These are phyloP conservation scores for Coemansia pectinata DNA, from an alignment of 192 early-diverging fungal species.

Conservation along the genomic window DNA sequence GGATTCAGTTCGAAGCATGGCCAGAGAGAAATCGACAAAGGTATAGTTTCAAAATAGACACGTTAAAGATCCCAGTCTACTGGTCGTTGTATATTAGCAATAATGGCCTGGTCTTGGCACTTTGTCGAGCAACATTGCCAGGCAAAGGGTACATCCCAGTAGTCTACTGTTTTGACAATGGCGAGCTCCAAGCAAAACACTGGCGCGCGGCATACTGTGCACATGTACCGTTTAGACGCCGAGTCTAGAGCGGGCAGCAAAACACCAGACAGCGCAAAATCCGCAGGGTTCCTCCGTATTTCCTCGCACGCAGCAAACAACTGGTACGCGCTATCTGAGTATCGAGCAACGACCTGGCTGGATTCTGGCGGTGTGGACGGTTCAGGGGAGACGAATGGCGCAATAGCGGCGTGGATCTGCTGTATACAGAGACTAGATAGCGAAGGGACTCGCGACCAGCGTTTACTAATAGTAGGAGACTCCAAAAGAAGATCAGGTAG, in stretches of 20 bases:
- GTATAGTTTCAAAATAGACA: slow-evolving; percentile 7
- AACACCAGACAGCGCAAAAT: slow-evolving; percentile 19
- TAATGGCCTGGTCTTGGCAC: slow-evolving; percentile 21
- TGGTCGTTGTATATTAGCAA: not conserved
- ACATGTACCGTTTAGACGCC: slow-evolving; percentile 3
- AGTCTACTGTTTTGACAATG: slow-evolving; percentile 7
- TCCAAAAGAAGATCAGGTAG: not conserved
- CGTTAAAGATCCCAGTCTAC: slow-evolving; percentile 1
- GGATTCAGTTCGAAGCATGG: slow-evolving; percentile 22
- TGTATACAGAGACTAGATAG: slow-evolving; percentile 23
- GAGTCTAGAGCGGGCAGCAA: slow-evolving; percentile 13
- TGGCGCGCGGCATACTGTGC: slow-evolving; percentile 25
- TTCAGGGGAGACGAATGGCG: not conserved
- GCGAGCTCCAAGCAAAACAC: slow-evolving; percentile 24
- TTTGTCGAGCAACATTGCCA: slow-evolving; percentile 47
- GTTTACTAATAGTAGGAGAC: not conserved
- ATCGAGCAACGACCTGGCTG: not conserved
- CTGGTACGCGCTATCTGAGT: not conserved
- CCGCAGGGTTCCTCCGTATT: slow-evolving; percentile 20
- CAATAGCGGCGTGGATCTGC: slow-evolving; percentile 6
- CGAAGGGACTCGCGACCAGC: slow-evolving; percentile 13
- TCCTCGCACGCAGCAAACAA: slow-evolving; percentile 21
- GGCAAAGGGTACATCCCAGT: slow-evolving; percentile 25
- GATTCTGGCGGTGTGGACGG: not conserved
- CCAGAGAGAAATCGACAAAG: slow-evolving; percentile 22